Percentiles rank a stretch among this genome's conserved stretches.
Conservation (phyloP, 257 asterid species). For the Thymus quinquecostatus region DNA sequence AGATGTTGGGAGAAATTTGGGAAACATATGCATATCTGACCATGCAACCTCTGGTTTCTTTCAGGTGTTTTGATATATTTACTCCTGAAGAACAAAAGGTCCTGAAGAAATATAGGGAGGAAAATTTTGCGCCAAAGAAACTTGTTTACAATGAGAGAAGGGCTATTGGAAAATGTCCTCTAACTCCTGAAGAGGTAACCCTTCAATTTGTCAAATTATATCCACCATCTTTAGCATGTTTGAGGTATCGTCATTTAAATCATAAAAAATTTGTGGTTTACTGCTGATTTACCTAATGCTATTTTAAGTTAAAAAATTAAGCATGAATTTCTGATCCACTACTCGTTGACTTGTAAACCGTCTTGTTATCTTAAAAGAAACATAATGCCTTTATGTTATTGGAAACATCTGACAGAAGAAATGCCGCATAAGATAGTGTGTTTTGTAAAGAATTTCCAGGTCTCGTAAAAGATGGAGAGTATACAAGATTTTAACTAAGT, state of each 20-base stretch:
- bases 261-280: neutral
- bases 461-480: neutral
- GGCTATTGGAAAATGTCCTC: conserved; percentile 96
- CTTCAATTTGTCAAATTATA: conserved; percentile 18
- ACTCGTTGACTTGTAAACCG: conserved; percentile 3
- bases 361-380: neutral
- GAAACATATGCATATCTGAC: conserved; percentile 4
- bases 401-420: neutral
- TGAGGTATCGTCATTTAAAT: neutral
- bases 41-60: conserved; percentile 32
- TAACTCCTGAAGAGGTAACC: conserved; percentile 95
- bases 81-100: conserved; percentile 69
- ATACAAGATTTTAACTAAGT: neutral
- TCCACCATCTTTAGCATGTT: conserved; percentile 19
- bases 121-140: conserved; percentile 83
- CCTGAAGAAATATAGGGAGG: conserved; percentile 69
- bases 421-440: conserved; percentile 8
- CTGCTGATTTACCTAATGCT: conserved; percentile 15
- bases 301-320: neutral
- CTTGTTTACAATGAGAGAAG: conserved; percentile 88
- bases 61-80: conserved; percentile 95
- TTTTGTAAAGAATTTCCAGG: no score
- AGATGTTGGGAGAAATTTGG: conserved; percentile 20
- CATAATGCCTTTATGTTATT: conserved; percentile 17
- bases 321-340: neutral